Percentiles rank a stretch among this genome's conserved stretches.
Evolutionary conservation across 2,329 filamentous ascomycete species (phyloP).

Genomic region (Sporothrix brasiliensis): DNA sequence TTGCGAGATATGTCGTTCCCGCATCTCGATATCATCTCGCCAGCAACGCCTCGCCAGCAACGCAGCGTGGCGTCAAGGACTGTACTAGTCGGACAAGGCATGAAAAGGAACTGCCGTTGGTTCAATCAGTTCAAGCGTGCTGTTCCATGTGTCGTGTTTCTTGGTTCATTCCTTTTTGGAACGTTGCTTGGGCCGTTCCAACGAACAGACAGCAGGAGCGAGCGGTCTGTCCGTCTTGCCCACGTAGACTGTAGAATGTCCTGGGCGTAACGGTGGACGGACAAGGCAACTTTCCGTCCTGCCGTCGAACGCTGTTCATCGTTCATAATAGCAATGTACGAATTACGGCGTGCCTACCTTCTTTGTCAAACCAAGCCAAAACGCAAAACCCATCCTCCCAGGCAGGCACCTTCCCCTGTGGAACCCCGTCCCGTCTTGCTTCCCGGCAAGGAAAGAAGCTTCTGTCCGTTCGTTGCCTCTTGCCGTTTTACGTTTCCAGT

Average conservation of each 20-base stretch:
- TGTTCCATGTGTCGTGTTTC: neutral
- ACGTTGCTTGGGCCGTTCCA: neutral
- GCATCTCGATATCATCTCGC: neutral
- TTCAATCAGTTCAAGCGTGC: neutral
- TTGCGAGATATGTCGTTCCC: neutral
- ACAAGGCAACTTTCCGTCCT: constrained; percentile 18
- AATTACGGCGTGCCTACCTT: neutral
- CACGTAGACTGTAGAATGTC: neutral
- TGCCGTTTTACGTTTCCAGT: constrained; percentile 3
- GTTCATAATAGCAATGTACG: neutral
- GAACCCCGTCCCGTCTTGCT: constrained; percentile 8
- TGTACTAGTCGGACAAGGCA: constrained; percentile 18
- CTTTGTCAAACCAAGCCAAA: neutral
- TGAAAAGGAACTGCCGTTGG: neutral
- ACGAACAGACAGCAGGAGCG: neutral
- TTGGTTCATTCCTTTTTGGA: neutral
- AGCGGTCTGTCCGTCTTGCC: neutral
- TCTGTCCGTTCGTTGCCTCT: constrained; percentile 8
- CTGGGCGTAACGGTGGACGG: constrained; percentile 3
- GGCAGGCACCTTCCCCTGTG: constrained; percentile 16
- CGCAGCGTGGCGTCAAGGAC: neutral
- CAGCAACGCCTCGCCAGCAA: neutral
- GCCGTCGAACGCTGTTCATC: too few relatives aligned
- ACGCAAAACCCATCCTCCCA: neutral
- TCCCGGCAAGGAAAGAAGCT: constrained; percentile 20